Evolutionary conservation across 108 stramenopile genomes (phyloP).

Genomic region (Stephanodiscus triporus): DNA sequence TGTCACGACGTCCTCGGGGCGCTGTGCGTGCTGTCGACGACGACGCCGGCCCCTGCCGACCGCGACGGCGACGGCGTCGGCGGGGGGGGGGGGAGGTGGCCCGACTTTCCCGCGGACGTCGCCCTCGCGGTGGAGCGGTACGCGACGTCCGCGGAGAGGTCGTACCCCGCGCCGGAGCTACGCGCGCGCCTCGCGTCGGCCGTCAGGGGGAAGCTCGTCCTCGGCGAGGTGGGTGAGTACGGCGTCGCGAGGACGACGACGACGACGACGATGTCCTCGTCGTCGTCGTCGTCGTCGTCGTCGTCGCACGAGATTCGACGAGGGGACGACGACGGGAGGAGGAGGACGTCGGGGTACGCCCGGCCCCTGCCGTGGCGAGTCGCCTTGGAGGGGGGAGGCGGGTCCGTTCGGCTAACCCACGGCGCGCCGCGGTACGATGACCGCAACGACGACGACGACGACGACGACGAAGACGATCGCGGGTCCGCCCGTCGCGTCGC

Average conservation of each 20-base stretch:
- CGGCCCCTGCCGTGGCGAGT: slow-evolving; percentile 46
- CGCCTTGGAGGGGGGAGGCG: slow-evolving; percentile 37
- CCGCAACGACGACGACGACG: slow-evolving; percentile 36
- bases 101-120: slow-evolving; percentile 75
- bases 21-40: slow-evolving; percentile 52
- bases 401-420: slow-evolving; percentile 69
- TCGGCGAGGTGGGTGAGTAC: slow-evolving; percentile 72
- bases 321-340: slow-evolving; percentile 3
- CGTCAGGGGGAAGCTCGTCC: slow-evolving; percentile 74
- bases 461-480: slow-evolving; percentile 3
- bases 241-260: slow-evolving; percentile 5
- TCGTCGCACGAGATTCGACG: background rate
- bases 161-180: slow-evolving; percentile 57
- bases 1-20: slow-evolving; percentile 84
- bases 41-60: background rate
- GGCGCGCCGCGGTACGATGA: slow-evolving; percentile 72
- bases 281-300: background rate
- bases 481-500: slow-evolving; percentile 11
- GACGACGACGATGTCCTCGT: too few species aligned
- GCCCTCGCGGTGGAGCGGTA: slow-evolving; percentile 70
- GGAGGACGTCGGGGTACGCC: slow-evolving; percentile 20
- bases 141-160: slow-evolving; percentile 56
- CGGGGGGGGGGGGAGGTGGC: slow-evolving; percentile 55
- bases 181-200: slow-evolving; percentile 72
- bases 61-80: background rate